Percentiles rank a stretch among this genome's conserved stretches.
These are phyloP conservation scores for Ogataea paraovalis DNA, from an alignment of 805 yeast species.

Conservation along the genomic window DNA sequence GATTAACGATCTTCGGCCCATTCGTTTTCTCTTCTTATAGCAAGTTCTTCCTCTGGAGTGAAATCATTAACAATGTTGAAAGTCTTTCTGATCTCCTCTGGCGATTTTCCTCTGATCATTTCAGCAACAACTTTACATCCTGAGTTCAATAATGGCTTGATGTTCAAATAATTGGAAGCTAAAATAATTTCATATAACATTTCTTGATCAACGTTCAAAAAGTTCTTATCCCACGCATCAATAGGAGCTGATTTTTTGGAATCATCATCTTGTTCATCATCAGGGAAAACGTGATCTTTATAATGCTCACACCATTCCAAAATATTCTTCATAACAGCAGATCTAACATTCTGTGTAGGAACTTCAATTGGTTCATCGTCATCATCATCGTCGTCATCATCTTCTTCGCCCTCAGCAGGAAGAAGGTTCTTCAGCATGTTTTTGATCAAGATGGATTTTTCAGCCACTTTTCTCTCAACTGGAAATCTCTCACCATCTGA, in stretches of 20 bases:
- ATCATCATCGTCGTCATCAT: constrained; percentile 41
- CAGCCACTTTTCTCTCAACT: constrained; percentile 79
- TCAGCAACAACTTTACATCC: constrained; percentile 52
- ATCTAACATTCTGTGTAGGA: constrained; percentile 87
- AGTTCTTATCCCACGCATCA: constrained; percentile 93
- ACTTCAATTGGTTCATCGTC: constrained; percentile 70
- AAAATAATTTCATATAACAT: constrained; percentile 77
- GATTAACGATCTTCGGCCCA: constrained; percentile 90
- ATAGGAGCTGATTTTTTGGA: constrained; percentile 86
- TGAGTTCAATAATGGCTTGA: constrained; percentile 68
- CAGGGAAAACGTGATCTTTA: constrained; percentile 72
- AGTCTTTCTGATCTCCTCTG: constrained; percentile 34
- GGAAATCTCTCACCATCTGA: constrained; percentile 78
- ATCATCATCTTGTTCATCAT: constrained; percentile 77
- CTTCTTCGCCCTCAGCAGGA: constrained; percentile 33
- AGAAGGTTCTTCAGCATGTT: constrained; percentile 75
- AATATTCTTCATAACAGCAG: constrained; percentile 84
- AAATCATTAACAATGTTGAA: constrained; percentile 57
- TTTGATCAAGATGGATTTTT: constrained; percentile 78
- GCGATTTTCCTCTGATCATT: constrained; percentile 26
- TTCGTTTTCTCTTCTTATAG: constrained; percentile 81
- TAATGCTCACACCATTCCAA: constrained; percentile 96
- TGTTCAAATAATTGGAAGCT: constrained; percentile 78
- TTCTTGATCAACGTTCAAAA: constrained; percentile 89
- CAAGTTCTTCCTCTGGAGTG: constrained; percentile 84